Evolutionary conservation across 2,329 filamentous ascomycete genomes (phyloP), one percentile per base, ranked within the genome.

Genomic region (Penicillium sclerotigenum): DNA sequence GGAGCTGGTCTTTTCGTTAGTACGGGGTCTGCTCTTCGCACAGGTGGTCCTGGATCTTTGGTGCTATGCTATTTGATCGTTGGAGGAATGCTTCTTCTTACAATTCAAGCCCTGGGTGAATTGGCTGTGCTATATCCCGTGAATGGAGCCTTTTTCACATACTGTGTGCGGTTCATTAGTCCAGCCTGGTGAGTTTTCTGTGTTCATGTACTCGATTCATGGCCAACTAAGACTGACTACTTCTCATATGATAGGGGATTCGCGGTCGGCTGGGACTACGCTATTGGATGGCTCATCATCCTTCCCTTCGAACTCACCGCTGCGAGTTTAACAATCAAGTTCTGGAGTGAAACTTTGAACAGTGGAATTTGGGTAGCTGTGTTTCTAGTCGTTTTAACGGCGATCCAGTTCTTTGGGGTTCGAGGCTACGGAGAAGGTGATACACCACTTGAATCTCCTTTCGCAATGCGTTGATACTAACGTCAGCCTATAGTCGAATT

Each of bases 231-330:
- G 4, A 34, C 40, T 31, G 13, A 50, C 31, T 29, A 9, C 9
- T 48, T 5, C 9, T 5, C 31, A 16, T 13, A 42, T 6, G 18
- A 50, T 22, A 68, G 80, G 75, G 75, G 75, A 2, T 77, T 78
- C 49, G 75, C 75, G 24, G 74, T 77, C 67, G 75, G 75, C 16
- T 77, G 75, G 75, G 73, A 77, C 52, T 94, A 96, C 70, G 89
- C 89, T 5, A 74, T 96, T 61, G 87, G 91, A 73, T 96, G 91
- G 91, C 81, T 94, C 2, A 83, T 90, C 40, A 85, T 92, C 0
- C 73, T 96, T 26, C 91, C 91, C 0, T 80, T 95, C 45, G 91
- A 96, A 71, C 86, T 96, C 29, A 80, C 79, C 22, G 81, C 81
- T 22, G 81, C 81, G 4, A 76, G 77, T 52, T 74, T 82, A 51